phyloP scores from a whole-genome alignment of 352 stramenopile genomes.

The Pythium dissotocum region DNA sequence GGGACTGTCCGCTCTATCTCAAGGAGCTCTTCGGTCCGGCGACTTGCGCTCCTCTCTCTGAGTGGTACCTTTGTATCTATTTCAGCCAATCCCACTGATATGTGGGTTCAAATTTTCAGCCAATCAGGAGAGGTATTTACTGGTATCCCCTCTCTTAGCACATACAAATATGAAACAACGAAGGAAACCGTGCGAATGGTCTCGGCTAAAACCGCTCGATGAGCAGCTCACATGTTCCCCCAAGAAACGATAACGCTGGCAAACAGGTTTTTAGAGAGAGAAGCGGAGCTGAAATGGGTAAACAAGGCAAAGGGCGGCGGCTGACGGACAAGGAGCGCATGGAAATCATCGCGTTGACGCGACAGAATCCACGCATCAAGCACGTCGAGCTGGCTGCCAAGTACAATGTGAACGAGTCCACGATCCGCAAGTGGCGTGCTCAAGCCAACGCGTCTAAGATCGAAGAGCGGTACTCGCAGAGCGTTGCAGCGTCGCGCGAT shows the following conservation, averaged over 20 bases:
- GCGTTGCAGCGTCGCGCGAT: constrained; percentile 36
- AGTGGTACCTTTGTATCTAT: constrained; percentile 1
- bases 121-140: not conserved
- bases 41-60: constrained; percentile 25
- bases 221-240: constrained; percentile 3
- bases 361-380: constrained; percentile 43
- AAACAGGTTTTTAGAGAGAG: constrained; percentile 30
- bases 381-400: constrained; percentile 50
- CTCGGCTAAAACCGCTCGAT: constrained; percentile 20
- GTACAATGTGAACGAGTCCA: constrained; percentile 59
- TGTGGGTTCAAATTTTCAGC: not conserved
- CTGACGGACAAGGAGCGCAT: constrained; percentile 66
- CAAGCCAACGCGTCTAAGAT: constrained; percentile 41
- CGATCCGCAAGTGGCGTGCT: constrained; percentile 58
- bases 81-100: constrained; percentile 17
- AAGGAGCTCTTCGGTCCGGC: constrained; percentile 24
- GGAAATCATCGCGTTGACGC: constrained; percentile 60
- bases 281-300: constrained; percentile 27
- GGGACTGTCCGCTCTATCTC: constrained; percentile 23
- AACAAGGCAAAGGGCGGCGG: constrained; percentile 43
- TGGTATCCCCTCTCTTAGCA: not conserved
- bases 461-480: constrained; percentile 40
- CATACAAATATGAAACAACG: not conserved
- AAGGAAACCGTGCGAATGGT: not conserved
- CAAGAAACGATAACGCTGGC: constrained; percentile 23